Base-by-base conservation (phyloP, 768 basidiomycete species). In the Hericium erinaceus region DNA sequence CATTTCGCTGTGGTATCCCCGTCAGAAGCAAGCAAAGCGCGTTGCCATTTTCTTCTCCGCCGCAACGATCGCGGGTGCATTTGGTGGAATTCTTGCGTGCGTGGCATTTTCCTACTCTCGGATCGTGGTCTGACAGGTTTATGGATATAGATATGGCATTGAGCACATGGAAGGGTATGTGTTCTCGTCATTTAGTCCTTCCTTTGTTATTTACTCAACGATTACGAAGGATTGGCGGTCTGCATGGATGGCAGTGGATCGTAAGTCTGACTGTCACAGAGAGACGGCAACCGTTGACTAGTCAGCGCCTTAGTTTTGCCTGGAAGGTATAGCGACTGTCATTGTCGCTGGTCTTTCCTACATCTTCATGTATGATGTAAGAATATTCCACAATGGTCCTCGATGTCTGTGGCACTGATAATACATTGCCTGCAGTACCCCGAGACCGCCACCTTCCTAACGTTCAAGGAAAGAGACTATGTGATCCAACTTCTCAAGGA, bases 31-130 rank as follows among this genome's bases (percentile, higher is more conserved):
- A 48, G 82, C 79, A 16, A 70, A 69, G 63, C 77, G 84, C 26
- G 76, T 83, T 56, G 81, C 83, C 4, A 72, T 85, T 39, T 85
- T 86, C 73, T 84, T 84, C 66, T 78, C 78, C 18, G 81, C 82
- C 39, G 81, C 82, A 11, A 83, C 81, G 1, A 64, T 80, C 39
- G 77, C 82, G 16, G 74, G 75, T 56, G 68, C 72, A 61, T 81
- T 72, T 65, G 79, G 80, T 50, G 80, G 80, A 37, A 64, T 81
- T 49, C 71, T 66, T 33, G 80, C 80, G 56, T 80, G 38, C 2
- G 52, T 53, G 9, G 37, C 52, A 41, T 48, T 15, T 22, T 56
- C 52, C 26, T 60, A 16, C 15, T 37, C 33, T 44, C 13, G 40
- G 46, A 28, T 15, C 18, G 38, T 33, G n/a, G 7, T 46, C 52